Conservation (phyloP, 2,329 filamentous ascomycete genomes). For the Nannizziopsis arthrosporioides region DNA sequence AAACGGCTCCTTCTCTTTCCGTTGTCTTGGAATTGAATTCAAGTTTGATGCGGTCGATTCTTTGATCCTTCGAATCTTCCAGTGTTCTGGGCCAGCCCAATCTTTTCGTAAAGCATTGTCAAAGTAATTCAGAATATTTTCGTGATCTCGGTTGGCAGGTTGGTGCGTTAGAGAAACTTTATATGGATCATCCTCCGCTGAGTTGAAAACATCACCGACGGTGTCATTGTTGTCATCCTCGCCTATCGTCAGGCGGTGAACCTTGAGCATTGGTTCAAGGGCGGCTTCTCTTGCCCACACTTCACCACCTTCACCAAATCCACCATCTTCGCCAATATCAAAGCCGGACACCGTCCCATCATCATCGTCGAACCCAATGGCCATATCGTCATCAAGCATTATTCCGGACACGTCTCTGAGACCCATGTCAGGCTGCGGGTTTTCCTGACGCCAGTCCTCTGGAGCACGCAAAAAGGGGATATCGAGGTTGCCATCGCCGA, state of each 20-base stretch:
- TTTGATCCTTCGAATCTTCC: conserved; percentile 92
- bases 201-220: conserved; percentile 35
- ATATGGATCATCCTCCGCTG: conserved; percentile 54
- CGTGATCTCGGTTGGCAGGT: conserved; percentile 59
- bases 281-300: conserved; percentile 88
- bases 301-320: conserved; percentile 92
- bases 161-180: conserved; percentile 66
- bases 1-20: conserved; percentile 94
- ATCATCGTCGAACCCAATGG: conserved; percentile 69
- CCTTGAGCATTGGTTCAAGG: conserved; percentile 71
- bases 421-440: conserved; percentile 42
- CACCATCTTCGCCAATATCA: conserved; percentile 57
- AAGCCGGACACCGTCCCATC: conserved; percentile 57
- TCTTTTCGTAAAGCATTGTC: conserved; percentile 94
- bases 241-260: conserved; percentile 50
- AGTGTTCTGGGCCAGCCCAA: conserved; percentile 96
- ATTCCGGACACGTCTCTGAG: conserved; percentile 62
- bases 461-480: conserved; percentile 84
- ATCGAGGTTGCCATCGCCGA: conserved; percentile 77
- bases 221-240: conserved; percentile 43
- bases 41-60: conserved; percentile 48
- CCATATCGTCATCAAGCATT: conserved; percentile 77
- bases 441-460: conserved; percentile 70
- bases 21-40: conserved; percentile 42
- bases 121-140: conserved; percentile 96